Conservation (phyloP, 371 early-diverging fungal species). For the Conidiobolus incongruus region DNA sequence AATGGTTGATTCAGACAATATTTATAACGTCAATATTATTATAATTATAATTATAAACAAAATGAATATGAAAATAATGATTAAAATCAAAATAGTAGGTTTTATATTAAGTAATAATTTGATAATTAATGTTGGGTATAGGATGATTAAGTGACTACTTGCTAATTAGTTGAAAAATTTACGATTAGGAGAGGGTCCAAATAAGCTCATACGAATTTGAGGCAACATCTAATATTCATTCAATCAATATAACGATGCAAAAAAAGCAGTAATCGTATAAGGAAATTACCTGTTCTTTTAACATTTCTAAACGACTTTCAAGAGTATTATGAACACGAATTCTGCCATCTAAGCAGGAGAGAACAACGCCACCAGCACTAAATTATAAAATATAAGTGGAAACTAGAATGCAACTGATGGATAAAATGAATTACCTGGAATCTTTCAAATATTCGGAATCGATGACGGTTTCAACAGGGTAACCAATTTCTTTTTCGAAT, state of each 20-base stretch:
- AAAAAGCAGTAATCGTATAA: not conserved
- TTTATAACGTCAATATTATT: no score
- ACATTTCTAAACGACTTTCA: slow-evolving; percentile 63
- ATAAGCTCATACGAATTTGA: slow-evolving; percentile 65
- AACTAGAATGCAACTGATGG: not conserved
- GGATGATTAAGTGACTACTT: no score
- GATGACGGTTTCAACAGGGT: slow-evolving; percentile 11
- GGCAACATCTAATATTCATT: slow-evolving; percentile 81
- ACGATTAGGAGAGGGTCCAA: slow-evolving; percentile 73
- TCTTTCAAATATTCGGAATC: slow-evolving; percentile 19
- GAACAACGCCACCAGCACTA: slow-evolving; percentile 80
- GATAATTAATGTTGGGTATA: no score
- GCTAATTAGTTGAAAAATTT: slow-evolving; percentile 74
- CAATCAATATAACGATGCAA: no score
- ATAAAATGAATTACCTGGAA: slow-evolving; percentile 12
- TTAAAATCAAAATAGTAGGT: no score
- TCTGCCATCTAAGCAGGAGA: slow-evolving; percentile 47
- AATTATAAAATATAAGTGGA: not conserved
- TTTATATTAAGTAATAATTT: no score
- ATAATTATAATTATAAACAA: no score
- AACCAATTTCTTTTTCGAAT: slow-evolving; percentile 32
- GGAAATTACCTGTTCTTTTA: slow-evolving; percentile 33
- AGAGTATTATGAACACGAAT: slow-evolving; percentile 76
- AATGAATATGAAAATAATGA: no score
- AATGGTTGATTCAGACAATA: no score